Evolutionary conservation across 2,329 filamentous ascomycete genomes (phyloP), one percentile per base, ranked within the genome.

Genomic region (Colletotrichum nymphaeae): DNA sequence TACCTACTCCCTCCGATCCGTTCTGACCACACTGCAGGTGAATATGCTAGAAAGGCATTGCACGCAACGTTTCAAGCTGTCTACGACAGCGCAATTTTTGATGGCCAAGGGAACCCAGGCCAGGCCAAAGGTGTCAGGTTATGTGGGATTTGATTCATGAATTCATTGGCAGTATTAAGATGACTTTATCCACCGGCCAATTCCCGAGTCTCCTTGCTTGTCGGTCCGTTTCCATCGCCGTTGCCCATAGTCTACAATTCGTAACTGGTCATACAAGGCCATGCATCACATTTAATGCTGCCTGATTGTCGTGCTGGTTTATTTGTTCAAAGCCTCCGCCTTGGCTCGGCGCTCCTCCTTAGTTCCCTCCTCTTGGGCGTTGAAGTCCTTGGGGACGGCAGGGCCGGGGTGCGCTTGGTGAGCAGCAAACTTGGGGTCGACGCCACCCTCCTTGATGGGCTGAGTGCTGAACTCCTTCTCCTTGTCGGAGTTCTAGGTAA

Each of bases 271-370:
- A 57, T 73, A 73, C 62, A 73, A 63, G 60, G 30, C 66, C 32
- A 63, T 55, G 22, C 58, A 46, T 46, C 64, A 14, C 49, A 16
- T 46, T 7, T 56, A 63, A 52, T 63, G 26, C 37, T 37, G 55
- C 55, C 19, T 30, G 26, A 30, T 28, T 9, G 52, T 28, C 52
- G 30, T 56, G 14, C 26, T 58, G 53, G 9, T 73, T 69, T 81
- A 83, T 79, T 93, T 90, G 86, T 94, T 94, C 81, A 94, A 78
- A 78, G 89, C 90, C 80, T 91, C 85, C 74, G 90, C 91, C 81
- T 90, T 91, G 14, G 88, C 90, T 78, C 88, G 85, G 67, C 92
- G 88, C 78, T 94, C 93, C 80, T 93, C 92, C 83, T 92, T 93
- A 72, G 88, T 90, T 19, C 90, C 91, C 83, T 92, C 89, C 80